These are phyloP conservation scores for Musa troglodytarum DNA, from an alignment of 176 grass and related monocot species.

Conservation along the genomic window DNA sequence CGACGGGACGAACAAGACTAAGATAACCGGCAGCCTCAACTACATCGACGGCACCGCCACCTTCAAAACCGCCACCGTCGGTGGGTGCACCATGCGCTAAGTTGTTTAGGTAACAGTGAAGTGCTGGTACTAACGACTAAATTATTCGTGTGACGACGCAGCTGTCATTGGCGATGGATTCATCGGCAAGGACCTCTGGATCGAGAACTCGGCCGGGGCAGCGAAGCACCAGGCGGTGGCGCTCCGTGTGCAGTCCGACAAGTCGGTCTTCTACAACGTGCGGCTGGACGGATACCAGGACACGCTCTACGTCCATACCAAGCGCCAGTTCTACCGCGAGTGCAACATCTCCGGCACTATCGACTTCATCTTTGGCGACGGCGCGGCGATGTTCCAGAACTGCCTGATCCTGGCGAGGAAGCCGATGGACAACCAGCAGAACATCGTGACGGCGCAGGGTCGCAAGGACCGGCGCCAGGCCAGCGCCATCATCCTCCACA, in stretches of 20 bases:
- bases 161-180: constrained; percentile 57
- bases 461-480: constrained; percentile 34
- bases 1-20: constrained; percentile 41
- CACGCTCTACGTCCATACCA: constrained; percentile 65
- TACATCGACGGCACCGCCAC: constrained; percentile 41
- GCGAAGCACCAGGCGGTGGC: constrained; percentile 73
- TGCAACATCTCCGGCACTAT: constrained; percentile 67
- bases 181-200: constrained; percentile 47
- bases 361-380: constrained; percentile 90
- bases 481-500: constrained; percentile 48
- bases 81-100: constrained; percentile 6
- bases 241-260: constrained; percentile 52
- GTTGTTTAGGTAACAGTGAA: no score
- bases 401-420: constrained; percentile 40
- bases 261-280: constrained; percentile 56
- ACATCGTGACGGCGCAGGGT: constrained; percentile 68
- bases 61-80: constrained; percentile 59
- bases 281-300: constrained; percentile 62
- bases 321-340: constrained; percentile 58
- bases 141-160: constrained; percentile 32
- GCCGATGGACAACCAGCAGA: constrained; percentile 63
- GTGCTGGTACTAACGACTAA: constrained; percentile 57
- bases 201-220: constrained; percentile 64
- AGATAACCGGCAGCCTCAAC: constrained; percentile 39
- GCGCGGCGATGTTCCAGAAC: constrained; percentile 58